phyloP scores from a whole-genome alignment of 129 eudicot genomes.

The Centrapalus pauciflorus region DNA sequence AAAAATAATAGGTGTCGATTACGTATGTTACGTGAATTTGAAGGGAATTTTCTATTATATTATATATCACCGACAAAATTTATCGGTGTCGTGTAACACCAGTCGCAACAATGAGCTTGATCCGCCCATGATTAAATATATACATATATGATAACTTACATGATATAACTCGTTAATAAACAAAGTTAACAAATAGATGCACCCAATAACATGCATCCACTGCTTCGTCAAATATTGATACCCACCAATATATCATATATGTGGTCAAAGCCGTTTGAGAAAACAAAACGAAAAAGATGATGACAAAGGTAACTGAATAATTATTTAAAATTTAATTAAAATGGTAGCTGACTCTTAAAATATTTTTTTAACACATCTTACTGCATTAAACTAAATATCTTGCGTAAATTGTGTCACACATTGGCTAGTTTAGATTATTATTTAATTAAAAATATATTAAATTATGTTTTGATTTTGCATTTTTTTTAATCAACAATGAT shows the following conservation, averaged over 20 bases:
- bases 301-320: not conserved
- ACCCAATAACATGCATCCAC: conserved; percentile 8
- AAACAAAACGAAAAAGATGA: conserved; percentile 1
- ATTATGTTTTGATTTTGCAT: not conserved
- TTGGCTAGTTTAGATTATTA: not conserved
- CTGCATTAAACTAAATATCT: conserved; percentile 6
- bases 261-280: conserved; percentile 15
- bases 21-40: too few relatives aligned
- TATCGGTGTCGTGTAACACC: too few relatives aligned
- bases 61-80: too few relatives aligned
- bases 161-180: too few relatives aligned
- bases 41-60: too few relatives aligned
- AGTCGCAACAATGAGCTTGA: too few relatives aligned
- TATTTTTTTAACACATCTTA: not conserved
- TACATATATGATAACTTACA: too few relatives aligned
- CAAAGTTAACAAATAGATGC: not conserved
- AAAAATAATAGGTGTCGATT: too few relatives aligned
- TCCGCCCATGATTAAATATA: too few relatives aligned
- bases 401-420: not conserved
- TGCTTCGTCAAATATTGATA: not conserved
- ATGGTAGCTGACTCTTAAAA: not conserved
- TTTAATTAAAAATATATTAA: not conserved
- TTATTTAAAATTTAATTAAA: not conserved
- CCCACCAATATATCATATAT: too few relatives aligned
- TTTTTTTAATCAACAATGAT: not conserved